A percentile compares a stretch with the other conserved stretches of the same genome.
Conservation (phyloP, 768 basidiomycete genomes). For the Boletus sensibilis region DNA sequence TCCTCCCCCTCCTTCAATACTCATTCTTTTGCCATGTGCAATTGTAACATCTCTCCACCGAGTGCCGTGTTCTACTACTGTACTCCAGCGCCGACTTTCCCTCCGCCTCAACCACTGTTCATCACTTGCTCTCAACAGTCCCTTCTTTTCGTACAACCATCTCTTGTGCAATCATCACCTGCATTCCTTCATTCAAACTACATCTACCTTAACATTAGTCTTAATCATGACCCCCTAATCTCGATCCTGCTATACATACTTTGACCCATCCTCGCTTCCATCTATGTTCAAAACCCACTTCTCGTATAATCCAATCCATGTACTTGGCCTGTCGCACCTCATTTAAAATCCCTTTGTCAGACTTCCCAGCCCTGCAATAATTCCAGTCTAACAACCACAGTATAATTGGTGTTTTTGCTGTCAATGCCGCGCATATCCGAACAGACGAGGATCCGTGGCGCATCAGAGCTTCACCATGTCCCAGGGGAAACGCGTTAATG, state of each 20-base stretch:
- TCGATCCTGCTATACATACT: constrained; percentile 3
- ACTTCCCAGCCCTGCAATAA: neutral
- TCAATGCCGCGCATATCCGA: neutral
- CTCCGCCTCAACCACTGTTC: neutral
- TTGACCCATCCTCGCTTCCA: neutral
- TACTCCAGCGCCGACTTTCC: constrained; percentile 2
- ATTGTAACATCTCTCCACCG: constrained; percentile 7
- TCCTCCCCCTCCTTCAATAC: neutral
- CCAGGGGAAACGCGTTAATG: neutral
- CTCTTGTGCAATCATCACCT: constrained; percentile 8
- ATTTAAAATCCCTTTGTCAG: neutral
- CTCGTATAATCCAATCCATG: neutral
- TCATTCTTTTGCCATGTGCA: neutral
- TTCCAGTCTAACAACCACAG: neutral
- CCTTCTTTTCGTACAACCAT: neutral
- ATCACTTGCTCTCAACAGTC: neutral
- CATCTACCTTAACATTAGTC: neutral
- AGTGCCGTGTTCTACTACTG: constrained; percentile 16
- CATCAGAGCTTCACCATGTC: neutral
- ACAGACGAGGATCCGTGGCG: constrained; percentile 8
- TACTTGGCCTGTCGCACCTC: neutral
- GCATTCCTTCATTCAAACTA: constrained; percentile 11
- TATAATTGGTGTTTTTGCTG: neutral
- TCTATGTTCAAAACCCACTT: neutral
- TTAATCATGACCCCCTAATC: neutral